Base-by-base conservation (phyloP, 345 rosid genomes). In the Acer negundo region DNA sequence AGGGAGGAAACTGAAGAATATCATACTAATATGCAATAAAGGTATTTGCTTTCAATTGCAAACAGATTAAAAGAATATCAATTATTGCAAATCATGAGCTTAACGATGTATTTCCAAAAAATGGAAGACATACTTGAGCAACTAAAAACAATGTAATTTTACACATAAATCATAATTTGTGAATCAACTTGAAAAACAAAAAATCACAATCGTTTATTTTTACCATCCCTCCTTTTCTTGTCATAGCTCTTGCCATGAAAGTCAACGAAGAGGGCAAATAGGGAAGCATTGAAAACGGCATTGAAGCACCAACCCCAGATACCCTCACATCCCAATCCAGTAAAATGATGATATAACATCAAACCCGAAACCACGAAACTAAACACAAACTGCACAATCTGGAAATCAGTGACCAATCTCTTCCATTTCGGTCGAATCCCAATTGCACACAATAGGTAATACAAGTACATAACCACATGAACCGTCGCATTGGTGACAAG, bases 361-460 rank as follows among this genome's bases (percentile, higher is more conserved):
- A 84, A 59, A 70, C 59, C 85, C 1, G 91, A 86, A 16, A 86
- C 80, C 3, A 74, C 22, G 55, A 91, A 92, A 65, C 94, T 83
- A 38, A 89, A 89, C 62, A 85, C 80, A n/a, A 93, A 92, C 81
- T 93, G 98, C 63, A 86, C 90, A 31, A 93, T 90, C 87, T 93
- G 98, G 67, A 82, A 87, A 75, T 91, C 77, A 7, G 98, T 93
- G 10, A 92, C 97, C 82, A 89, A 47, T 69, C 88, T 88, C 89
- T 93, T 93, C 97, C 98, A 93, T 78, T 6, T 90, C 0, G 98
- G 98, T 4, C 90, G 83, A 51, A 78, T 55, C 8, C 93, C 98
- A 4, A 89, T 47, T 10, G 93, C 90, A 40, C 90, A 90, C 13
- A 82, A 79, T 0, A 93, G 75, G 61, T 93, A 93, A 75, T 92